Evolutionary conservation across 1,284 basidiomycete species (phyloP), one percentile per base, ranked within the genome.

Genomic region (Omphalotus olearius): DNA sequence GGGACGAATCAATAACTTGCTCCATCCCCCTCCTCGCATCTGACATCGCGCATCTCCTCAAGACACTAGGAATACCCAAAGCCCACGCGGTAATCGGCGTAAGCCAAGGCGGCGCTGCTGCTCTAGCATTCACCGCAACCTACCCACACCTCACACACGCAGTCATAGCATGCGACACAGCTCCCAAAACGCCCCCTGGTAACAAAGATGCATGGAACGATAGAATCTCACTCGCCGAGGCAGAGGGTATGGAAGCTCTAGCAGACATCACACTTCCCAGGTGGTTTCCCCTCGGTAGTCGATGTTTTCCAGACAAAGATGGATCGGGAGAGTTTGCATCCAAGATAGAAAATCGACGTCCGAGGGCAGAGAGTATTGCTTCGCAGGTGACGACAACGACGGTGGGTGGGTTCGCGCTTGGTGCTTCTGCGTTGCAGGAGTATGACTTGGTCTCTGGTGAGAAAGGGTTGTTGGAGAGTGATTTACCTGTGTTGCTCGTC

Each of bases 51-150:
- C 59, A 60, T 25, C 57, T 71, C 37, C 61, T 71, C 13, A 33
- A 33, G 1, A 17, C 47, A 54, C 59, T 57, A 6, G 62, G 75
- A 5, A 46, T 57, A 1, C 54, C 52, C 4, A 46, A 37, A 37
- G 66, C 73, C 17, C 69, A 74, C 43, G 59, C 69, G 14, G 59
- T 78, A 18, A 71, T 79, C 28, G 76, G 76, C 10, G 76, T 77
- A 3, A 77, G 75, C 1, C 75, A 78, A 55, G 76, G 76, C 0
- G 76, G 75, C 0, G 74, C 75, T 7, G 66, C 69, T 2, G 69
- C 71, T 0, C 68, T 79, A 11, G 69, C 71, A 1, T 74, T 75
- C 41, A 66, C 65, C 0, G 58, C 68, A 42, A 63, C 56, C 46
- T 64, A 58, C 37, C 60, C 66, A 17, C 49, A 60, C 53, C 65